phyloP scores from a whole-genome alignment of 2,329 filamentous ascomycete genomes.

The Penicillium sp. region DNA sequence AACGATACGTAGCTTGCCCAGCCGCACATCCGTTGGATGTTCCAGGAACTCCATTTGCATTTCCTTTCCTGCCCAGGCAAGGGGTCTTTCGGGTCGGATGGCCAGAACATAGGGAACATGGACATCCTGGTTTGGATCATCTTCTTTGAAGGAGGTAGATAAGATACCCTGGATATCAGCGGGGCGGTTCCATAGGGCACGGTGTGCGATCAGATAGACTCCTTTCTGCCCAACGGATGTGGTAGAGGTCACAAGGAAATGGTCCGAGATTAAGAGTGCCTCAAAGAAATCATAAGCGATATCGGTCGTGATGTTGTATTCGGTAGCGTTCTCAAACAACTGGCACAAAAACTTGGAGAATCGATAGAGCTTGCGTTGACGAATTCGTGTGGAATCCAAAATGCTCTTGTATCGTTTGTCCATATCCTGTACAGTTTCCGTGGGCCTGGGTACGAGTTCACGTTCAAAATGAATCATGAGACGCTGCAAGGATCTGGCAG shows the following conservation, averaged over 20 bases:
- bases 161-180: conserved; percentile 84
- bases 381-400: conserved; percentile 90
- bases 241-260: conserved; percentile 76
- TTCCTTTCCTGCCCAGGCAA: conserved; percentile 78
- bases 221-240: conserved; percentile 68
- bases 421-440: conserved; percentile 83
- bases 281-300: conserved; percentile 75
- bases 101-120: conserved; percentile 79
- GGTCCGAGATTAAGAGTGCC: conserved; percentile 73
- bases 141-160: conserved; percentile 70
- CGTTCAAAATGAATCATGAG: conserved; percentile 88
- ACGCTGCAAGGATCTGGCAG: conserved; percentile 85
- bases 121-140: conserved; percentile 67
- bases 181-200: conserved; percentile 68
- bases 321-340: conserved; percentile 93
- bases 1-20: conserved; percentile 81
- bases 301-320: conserved; percentile 78
- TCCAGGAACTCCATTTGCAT: conserved; percentile 70
- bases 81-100: conserved; percentile 72
- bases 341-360: conserved; percentile 89
- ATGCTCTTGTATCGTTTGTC: conserved; percentile 96
- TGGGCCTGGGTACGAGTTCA: conserved; percentile 79
- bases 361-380: conserved; percentile 93
- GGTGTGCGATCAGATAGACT: conserved; percentile 80
- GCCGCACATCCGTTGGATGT: conserved; percentile 78